A percentile compares a stretch with the other conserved stretches of the same genome.
Evolutionary conservation across 495 filamentous ascomycete species (phyloP).

Genomic region (Cryomyces antarcticus): DNA sequence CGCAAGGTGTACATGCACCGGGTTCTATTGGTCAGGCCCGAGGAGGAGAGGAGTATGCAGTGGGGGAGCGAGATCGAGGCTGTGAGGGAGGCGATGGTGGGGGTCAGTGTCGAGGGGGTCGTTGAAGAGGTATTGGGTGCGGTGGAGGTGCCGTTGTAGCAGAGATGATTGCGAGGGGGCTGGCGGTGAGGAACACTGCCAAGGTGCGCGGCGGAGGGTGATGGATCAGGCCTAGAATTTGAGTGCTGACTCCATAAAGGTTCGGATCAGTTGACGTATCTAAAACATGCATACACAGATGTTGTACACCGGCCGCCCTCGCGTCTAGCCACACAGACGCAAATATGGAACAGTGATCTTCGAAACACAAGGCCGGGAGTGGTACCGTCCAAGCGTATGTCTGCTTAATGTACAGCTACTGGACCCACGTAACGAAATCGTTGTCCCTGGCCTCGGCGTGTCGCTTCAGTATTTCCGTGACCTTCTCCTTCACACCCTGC

Average conservation of each 20-base stretch:
- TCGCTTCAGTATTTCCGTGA: slow-evolving; percentile 20
- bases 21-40: slow-evolving; percentile 43
- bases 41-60: slow-evolving; percentile 70
- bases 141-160: slow-evolving; percentile 38
- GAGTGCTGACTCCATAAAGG: too few relatives aligned
- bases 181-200: too few relatives aligned
- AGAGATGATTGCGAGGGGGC: too few relatives aligned
- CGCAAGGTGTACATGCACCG: slow-evolving; percentile 79
- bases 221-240: too few relatives aligned
- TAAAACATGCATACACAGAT: too few relatives aligned
- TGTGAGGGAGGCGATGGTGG: slow-evolving; percentile 42
- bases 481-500: slow-evolving; percentile 25
- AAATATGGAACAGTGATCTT: too few relatives aligned
- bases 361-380: too few relatives aligned
- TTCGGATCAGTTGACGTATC: too few relatives aligned
- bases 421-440: background rate
- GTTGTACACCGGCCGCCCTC: too few relatives aligned
- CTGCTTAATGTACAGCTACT: background rate
- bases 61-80: slow-evolving; percentile 70
- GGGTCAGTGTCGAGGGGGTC: slow-evolving; percentile 52
- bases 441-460: slow-evolving; percentile 1
- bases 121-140: slow-evolving; percentile 60
- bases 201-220: too few relatives aligned
- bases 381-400: too few relatives aligned
- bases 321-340: too few relatives aligned